phyloP scores from a whole-genome alignment of 1,284 basidiomycete species.

The Puccinia triticina region DNA sequence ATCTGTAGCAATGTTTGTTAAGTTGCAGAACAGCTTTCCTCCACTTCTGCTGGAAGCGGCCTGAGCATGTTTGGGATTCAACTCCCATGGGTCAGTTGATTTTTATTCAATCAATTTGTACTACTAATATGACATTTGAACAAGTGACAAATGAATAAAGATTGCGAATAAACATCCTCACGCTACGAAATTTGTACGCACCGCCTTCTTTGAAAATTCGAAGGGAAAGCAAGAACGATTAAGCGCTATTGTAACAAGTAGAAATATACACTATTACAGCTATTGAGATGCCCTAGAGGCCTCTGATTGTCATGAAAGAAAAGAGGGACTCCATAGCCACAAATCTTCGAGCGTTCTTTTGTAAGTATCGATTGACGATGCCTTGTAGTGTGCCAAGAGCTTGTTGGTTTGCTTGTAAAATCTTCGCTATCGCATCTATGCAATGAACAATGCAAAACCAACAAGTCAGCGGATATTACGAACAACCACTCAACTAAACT shows the following conservation, averaged over 20 bases:
- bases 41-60: too few relatives aligned
- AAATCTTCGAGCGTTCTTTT: conserved; percentile 81
- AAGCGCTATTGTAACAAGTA: not conserved
- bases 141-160: not conserved
- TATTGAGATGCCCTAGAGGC: not conserved
- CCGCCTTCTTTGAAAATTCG: not conserved
- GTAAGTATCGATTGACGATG: conserved; percentile 75
- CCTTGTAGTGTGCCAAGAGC: conserved; percentile 65
- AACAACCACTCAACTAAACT: not conserved
- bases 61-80: too few relatives aligned
- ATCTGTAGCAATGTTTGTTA: too few relatives aligned
- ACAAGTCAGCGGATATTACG: not conserved
- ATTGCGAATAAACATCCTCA: not conserved
- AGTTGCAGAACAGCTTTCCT: too few relatives aligned
- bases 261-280: not conserved
- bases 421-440: conserved; percentile 39
- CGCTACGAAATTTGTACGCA: not conserved
- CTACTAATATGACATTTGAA: conserved; percentile 15
- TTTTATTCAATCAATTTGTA: not conserved
- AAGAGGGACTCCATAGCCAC: conserved; percentile 77
- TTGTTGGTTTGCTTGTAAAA: conserved; percentile 39
- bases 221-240: not conserved
- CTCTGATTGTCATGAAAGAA: conserved; percentile 67
- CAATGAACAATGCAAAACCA: not conserved
- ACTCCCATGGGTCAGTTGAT: too few relatives aligned